Conservation (phyloP, 768 basidiomycete genomes). For the Gymnopilus dilepis region DNA sequence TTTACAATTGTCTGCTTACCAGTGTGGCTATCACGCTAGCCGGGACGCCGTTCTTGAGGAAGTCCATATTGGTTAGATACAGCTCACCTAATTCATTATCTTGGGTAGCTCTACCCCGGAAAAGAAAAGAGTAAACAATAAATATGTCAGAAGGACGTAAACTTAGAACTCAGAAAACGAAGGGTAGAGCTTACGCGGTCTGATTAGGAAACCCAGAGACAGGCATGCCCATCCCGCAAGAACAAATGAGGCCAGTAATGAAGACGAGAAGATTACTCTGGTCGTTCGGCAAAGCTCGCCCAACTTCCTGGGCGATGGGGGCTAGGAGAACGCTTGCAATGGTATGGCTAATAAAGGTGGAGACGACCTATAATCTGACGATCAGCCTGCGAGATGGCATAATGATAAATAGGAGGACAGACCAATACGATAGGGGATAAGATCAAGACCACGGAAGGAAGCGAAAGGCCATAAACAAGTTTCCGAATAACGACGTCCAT, state of each 20-base stretch:
- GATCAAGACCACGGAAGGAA: constrained; percentile 75
- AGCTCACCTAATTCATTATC: constrained; percentile 93
- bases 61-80: constrained; percentile 86
- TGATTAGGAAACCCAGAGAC: constrained; percentile 99
- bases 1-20: constrained; percentile 48
- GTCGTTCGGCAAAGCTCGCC: constrained; percentile 69
- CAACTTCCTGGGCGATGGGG: constrained; percentile 93
- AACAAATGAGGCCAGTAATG: constrained; percentile 91
- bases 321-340: constrained; percentile 97
- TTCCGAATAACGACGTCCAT: constrained; percentile 68
- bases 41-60: constrained; percentile 92
- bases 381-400: constrained; percentile 9
- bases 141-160: constrained; percentile 24
- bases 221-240: constrained; percentile 97
- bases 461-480: constrained; percentile 62
- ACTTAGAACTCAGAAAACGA: constrained; percentile 17
- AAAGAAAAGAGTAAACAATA: constrained; percentile 19
- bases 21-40: constrained; percentile 89
- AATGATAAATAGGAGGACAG: constrained; percentile 23
- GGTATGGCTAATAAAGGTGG: constrained; percentile 97
- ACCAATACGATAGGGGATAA: constrained; percentile 76
- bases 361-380: constrained; percentile 62
- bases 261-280: constrained; percentile 89
- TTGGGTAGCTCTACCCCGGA: constrained; percentile 71
- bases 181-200: constrained; percentile 73